Evolutionary conservation across 2,329 filamentous ascomycete species (phyloP), one percentile per base, ranked within the genome.

Genomic region (Cladorrhinum sp.): DNA sequence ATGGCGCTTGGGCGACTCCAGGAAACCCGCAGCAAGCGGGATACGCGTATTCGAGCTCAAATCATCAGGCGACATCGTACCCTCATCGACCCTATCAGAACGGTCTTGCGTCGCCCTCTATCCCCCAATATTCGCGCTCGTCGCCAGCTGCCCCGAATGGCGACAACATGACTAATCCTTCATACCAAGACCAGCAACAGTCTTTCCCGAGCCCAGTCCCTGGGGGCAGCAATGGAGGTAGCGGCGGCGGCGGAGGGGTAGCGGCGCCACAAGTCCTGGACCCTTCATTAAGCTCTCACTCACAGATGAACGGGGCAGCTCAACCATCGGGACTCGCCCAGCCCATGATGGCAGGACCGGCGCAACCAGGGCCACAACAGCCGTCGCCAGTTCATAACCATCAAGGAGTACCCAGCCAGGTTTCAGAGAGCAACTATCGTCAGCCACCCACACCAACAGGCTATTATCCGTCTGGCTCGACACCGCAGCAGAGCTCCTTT

Each of bases 151-250:
- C 77, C 9, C 80, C 83, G 7, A 78, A 91, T 70, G 81, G 80
- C 53, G 66, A 67, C 13, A 54, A 29, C 45, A 78, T 93, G 58
- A 83, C 89, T 62, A 80, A 84, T 58, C 85, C 87, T 6, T 91
- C 88, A 74, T 87, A 90, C 64, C 79, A 85, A 63, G 85, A 86
- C 65, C 81, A 88, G 62, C 83, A 86, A 50, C 79, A 86, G 13
- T 55, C 24, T 32, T 91, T 88, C 71, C 81, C 86, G 62, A 82
- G 83, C 65, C 77, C 84, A 18, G 82, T 83, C 65, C 77, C 83
- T 18, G 80, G 86, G 12, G 60, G 57, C 16, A 41, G 54, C 25
- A 62, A 70, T 2, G 80, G 82, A 10, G 82, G 83, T 57, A 79
- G 81, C 18, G 73, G 76, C 29, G 70, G 71, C 38, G 69, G 70